A percentile compares a stretch with the other conserved stretches of the same genome.
phyloP scores from a whole-genome alignment of 2,329 filamentous ascomycete species.

The Claviceps purpurea region DNA sequence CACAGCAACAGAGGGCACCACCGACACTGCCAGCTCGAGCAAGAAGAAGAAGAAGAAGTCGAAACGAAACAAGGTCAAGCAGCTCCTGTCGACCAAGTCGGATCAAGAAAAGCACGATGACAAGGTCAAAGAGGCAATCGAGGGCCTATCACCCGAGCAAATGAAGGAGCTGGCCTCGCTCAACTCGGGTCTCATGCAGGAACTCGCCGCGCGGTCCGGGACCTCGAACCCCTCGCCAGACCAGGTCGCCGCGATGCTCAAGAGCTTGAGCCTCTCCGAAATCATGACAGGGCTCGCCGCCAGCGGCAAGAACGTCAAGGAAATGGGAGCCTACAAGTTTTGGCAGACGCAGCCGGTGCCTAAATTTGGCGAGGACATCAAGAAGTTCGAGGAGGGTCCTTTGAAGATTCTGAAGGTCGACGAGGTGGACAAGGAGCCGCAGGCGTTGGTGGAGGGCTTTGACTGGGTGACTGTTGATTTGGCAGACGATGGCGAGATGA shows the following conservation, averaged over 20 bases:
- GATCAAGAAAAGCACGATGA: slow-evolving; percentile 23
- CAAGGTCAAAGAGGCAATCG: slow-evolving; percentile 34
- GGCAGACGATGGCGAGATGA: slow-evolving; percentile 60
- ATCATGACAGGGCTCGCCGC: slow-evolving; percentile 64
- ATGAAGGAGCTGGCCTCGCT: slow-evolving; percentile 55
- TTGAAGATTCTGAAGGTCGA: slow-evolving; percentile 70
- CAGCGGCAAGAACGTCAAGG: slow-evolving; percentile 79
- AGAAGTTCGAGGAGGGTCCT: slow-evolving; percentile 60
- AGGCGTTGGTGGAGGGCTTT: slow-evolving; percentile 66
- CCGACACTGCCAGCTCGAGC: slow-evolving; percentile 10
- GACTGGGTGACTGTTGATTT: slow-evolving; percentile 92
- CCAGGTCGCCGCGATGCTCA: slow-evolving; percentile 38
- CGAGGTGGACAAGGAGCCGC: slow-evolving; percentile 64
- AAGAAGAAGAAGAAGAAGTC: slow-evolving; percentile 41
- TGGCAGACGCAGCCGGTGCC: slow-evolving; percentile 96
- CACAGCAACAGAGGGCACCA: slow-evolving; percentile 21
- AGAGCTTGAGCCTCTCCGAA: slow-evolving; percentile 53
- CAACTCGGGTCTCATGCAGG: slow-evolving; percentile 57
- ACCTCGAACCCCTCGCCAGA: slow-evolving; percentile 23
- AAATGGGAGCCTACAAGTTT: slow-evolving; percentile 96
- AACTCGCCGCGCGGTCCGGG: slow-evolving; percentile 27
- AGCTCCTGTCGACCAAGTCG: slow-evolving; percentile 24
- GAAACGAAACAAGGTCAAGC: slow-evolving; percentile 48
- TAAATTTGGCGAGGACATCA: slow-evolving; percentile 52
- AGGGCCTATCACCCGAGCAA: slow-evolving; percentile 41